phyloP scores from a whole-genome alignment of 192 early-diverging fungal species.

The Funneliformis mosseae region DNA sequence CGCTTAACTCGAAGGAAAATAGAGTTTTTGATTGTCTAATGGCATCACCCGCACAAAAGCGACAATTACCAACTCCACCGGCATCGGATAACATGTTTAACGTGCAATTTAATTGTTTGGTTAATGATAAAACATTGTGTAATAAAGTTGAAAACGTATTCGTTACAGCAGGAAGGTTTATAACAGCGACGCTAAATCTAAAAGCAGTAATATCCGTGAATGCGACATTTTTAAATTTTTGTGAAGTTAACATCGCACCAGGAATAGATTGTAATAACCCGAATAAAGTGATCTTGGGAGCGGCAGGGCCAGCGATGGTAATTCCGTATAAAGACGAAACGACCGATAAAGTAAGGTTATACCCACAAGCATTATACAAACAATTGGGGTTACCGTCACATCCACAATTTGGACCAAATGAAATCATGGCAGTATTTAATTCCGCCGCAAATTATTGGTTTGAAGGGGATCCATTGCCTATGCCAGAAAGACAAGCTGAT shows the following conservation, averaged over 20 bases:
- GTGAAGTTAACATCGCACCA: not conserved
- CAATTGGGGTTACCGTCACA: slow-evolving; percentile 34
- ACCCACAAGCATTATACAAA: slow-evolving; percentile 48
- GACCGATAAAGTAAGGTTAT: slow-evolving; percentile 41
- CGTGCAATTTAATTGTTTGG: not conserved
- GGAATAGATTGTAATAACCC: not conserved
- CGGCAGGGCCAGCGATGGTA: slow-evolving; percentile 39
- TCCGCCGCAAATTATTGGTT: slow-evolving; percentile 35
- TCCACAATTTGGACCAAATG: slow-evolving; percentile 37
- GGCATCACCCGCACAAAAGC: not conserved
- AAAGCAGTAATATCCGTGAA: slow-evolving; percentile 38
- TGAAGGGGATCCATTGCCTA: not conserved
- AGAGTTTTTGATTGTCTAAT: not conserved
- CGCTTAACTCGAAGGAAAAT: not conserved
- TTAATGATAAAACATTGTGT: slow-evolving; percentile 27
- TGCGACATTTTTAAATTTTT: slow-evolving; percentile 42
- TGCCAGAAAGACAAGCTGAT: not conserved
- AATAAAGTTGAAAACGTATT: slow-evolving; percentile 37
- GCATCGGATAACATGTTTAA: slow-evolving; percentile 5
- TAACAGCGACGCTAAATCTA: slow-evolving; percentile 38
- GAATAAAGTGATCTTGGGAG: slow-evolving; percentile 15
- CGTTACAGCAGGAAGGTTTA: slow-evolving; percentile 35
- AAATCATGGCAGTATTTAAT: slow-evolving; percentile 47
- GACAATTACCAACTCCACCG: not conserved
- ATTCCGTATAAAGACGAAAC: slow-evolving; percentile 36